Percentiles rank a stretch among this genome's conserved stretches.
phyloP scores from a whole-genome alignment of 2,329 filamentous ascomycete species.

The Cladophialophora carrionii region DNA sequence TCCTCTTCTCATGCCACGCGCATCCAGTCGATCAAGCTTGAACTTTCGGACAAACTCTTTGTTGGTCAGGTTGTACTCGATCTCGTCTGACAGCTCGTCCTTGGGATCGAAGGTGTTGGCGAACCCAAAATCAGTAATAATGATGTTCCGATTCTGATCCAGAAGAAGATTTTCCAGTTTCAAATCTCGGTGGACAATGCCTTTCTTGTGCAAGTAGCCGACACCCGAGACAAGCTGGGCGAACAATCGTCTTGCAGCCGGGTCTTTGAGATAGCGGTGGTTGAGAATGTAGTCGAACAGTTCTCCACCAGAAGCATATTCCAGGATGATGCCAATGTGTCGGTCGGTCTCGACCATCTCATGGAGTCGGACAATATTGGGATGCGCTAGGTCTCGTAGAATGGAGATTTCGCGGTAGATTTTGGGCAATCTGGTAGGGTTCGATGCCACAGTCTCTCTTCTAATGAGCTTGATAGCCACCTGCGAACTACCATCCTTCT shows the following conservation, averaged over 20 bases:
- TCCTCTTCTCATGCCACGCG: slow-evolving; percentile 77
- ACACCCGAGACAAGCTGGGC: slow-evolving; percentile 95
- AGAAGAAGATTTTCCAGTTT: slow-evolving; percentile 95
- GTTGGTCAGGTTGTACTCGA: slow-evolving; percentile 83
- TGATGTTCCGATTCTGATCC: slow-evolving; percentile 97
- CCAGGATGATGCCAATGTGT: slow-evolving; percentile 96
- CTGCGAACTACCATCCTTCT: slow-evolving; percentile 88
- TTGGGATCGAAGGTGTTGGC: slow-evolving; percentile 92
- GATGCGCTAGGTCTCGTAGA: slow-evolving; percentile 81
- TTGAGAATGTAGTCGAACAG: slow-evolving; percentile 98
- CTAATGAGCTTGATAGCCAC: slow-evolving; percentile 98
- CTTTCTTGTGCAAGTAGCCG: slow-evolving; percentile 96
- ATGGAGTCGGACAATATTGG: slow-evolving; percentile 94
- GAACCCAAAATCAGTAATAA: slow-evolving; percentile 99
- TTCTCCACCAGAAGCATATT: slow-evolving; percentile 96
- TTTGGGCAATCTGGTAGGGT: slow-evolving; percentile 87
- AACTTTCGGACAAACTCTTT: slow-evolving; percentile 84
- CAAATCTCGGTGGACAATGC: slow-evolving; percentile 94
- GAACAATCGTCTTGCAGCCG: slow-evolving; percentile 85
- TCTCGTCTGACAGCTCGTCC: slow-evolving; percentile 86
- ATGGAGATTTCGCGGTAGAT: slow-evolving; percentile 98
- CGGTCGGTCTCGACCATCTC: slow-evolving; percentile 98
- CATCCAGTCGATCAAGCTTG: slow-evolving; percentile 78
- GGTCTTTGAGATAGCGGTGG: slow-evolving; percentile 93
- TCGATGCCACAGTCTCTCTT: slow-evolving; percentile 83